These are phyloP conservation scores for Aspergillus carbonarius DNA, from an alignment of 2,329 filamentous ascomycete genomes.

Conservation along the genomic window DNA sequence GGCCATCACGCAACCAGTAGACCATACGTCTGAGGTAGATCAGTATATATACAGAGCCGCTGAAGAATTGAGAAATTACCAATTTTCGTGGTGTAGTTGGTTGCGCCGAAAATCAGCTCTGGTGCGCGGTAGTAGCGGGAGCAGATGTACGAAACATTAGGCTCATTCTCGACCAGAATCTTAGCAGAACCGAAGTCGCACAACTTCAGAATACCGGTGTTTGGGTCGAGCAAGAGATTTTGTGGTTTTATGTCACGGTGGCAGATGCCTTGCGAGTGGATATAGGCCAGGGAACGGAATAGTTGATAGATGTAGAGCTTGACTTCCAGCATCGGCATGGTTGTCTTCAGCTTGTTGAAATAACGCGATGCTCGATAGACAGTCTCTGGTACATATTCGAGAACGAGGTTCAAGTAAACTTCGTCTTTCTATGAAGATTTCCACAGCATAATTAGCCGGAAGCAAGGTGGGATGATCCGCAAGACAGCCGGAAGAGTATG, in stretches of 20 bases:
- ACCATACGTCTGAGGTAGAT: constrained; percentile 80
- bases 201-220: constrained; percentile 88
- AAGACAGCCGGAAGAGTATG: neutral
- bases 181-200: constrained; percentile 99
- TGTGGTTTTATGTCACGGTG: constrained; percentile 99
- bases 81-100: constrained; percentile 99
- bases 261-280: constrained; percentile 98
- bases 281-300: constrained; percentile 96
- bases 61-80: constrained; percentile 60
- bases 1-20: constrained; percentile 98
- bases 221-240: constrained; percentile 90
- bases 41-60: constrained; percentile 7
- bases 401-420: constrained; percentile 96
- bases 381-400: constrained; percentile 97
- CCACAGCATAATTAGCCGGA: constrained; percentile 9
- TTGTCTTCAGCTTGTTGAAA: constrained; percentile 99
- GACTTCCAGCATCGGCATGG: constrained; percentile 97
- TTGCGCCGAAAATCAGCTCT: constrained; percentile 96
- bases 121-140: constrained; percentile 98
- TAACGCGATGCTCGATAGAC: constrained; percentile 97
- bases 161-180: constrained; percentile 97
- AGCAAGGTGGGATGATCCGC: neutral
- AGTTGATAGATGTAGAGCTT: constrained; percentile 99
- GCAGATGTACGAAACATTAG: constrained; percentile 99
- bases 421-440: constrained; percentile 75